Evolutionary conservation across 345 rosid species (phyloP).

Genomic region (Erucastrum elatum): DNA sequence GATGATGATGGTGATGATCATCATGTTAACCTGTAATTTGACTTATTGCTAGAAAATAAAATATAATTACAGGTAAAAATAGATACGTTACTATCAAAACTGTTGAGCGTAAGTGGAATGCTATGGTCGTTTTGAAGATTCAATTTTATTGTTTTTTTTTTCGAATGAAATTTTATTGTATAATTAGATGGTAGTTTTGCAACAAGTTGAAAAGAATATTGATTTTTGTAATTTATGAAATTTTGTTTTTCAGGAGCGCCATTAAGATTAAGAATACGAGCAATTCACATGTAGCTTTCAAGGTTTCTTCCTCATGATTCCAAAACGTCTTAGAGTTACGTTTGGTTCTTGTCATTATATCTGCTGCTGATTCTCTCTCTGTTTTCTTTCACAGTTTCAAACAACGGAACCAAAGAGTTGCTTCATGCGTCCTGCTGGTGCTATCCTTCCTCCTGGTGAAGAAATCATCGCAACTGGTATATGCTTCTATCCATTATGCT

Average conservation of each 20-base stretch:
- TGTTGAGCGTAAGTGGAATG: not conserved
- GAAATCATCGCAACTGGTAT: conserved; percentile 85
- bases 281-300: conserved; percentile 90
- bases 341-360: not conserved
- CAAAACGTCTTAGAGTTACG: not conserved
- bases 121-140: not conserved
- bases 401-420: conserved; percentile 98
- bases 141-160: not conserved
- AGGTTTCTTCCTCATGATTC: conserved; percentile 47
- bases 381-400: conserved; percentile 62
- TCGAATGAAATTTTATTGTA: not conserved
- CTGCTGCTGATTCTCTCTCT: not conserved
- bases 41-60: not conserved
- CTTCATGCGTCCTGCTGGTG: conserved; percentile 97
- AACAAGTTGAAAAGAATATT: no score
- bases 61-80: not conserved
- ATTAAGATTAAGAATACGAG: conserved; percentile 86
- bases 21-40: not conserved
- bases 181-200: not conserved
- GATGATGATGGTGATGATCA: not conserved
- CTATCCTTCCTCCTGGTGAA: conserved; percentile 85
- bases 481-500: not conserved
- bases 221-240: not conserved
- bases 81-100: not conserved
- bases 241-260: conserved; percentile 58